Base-by-base conservation (phyloP, 2,329 filamentous ascomycete species). In the Berkeleyomyces basicola region DNA sequence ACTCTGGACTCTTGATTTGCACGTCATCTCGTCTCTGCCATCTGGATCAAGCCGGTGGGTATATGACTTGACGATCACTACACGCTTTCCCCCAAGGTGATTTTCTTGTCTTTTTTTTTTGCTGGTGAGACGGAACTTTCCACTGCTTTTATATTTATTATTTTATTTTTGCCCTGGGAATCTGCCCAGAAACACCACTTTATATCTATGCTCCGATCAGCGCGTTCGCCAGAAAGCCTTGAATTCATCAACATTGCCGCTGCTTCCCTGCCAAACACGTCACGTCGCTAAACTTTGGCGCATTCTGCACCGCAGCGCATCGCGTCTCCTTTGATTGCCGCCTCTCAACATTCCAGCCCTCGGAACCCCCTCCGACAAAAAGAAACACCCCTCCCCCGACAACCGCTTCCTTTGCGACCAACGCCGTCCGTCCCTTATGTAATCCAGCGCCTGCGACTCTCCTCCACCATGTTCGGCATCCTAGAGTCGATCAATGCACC, bases 401-500 rank as follows among this genome's bases (percentile, higher is more conserved):
- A 23, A 23, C 23, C 23, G 23, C 51, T 39, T 55, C 51, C 33
- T 55, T 31, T 16, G 39, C 42, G 39, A 44, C 57, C 57, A 9
- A 43, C 57, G 11, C 37, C 37, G 57, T 37, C n/a, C 58, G 57
- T 37, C n/a, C 58, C 58, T 59, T 59, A 59, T 59, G 58, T 59
- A 40, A 59, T 59, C 44, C 44, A 16, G 10, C 42, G 42, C 11
- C 36, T 33, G 42, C 59, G 53, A 42, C n/a, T 66, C n/a, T 66
- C 63, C 63, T 66, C 58, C 66, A 66, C 68, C 68, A 76, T 77
- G 75, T 77, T 77, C 63, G 74, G 74, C 67, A 74, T 77, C 59
- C 70, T 77, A 61, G 73, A 74, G 65, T 70, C 74, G 49, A 71
- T 74, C 61, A 68, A 72, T 11, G 69, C 73, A 65, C 73, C 73